Evolutionary conservation across 306 rosid species (phyloP), one percentile per base, ranked within the genome.

Genomic region (Medicago ruthenica): DNA sequence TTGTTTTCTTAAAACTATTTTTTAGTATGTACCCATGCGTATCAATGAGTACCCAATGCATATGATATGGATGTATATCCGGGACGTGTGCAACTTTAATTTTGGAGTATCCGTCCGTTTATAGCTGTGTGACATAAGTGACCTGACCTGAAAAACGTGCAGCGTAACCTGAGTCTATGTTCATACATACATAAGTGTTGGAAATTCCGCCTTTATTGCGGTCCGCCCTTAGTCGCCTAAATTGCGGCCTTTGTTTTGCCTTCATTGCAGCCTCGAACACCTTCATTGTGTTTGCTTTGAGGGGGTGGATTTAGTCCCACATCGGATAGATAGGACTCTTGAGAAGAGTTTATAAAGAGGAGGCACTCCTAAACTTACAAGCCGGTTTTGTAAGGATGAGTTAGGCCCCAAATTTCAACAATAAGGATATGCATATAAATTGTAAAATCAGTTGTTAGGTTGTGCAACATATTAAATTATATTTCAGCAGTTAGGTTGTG

Each of bases 361-460:
- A n/a, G n/a, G n/a, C n/a, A n/a, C n/a, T n/a, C n/a, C n/a, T n/a
- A n/a, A n/a, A n/a, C n/a, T n/a, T n/a, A n/a, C n/a, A n/a, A n/a
- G n/a, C n/a, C n/a, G n/a, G n/a, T n/a, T n/a, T n/a, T n/a, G n/a
- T n/a, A n/a, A n/a, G n/a, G n/a, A n/a, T n/a, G n/a, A n/a, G n/a
- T n/a, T n/a, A n/a, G n/a, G n/a, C n/a, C n/a, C n/a, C n/a, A n/a
- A n/a, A n/a, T n/a, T n/a, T n/a, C n/a, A n/a, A n/a, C n/a, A n/a
- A n/a, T n/a, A 59, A 48, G 37, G 61, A 17, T 13, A 42, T 69
- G 48, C 7, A 31, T 21, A 7, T 45, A 36, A 34, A 31, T 70
- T 69, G 64, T 69, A 60, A 48, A 67, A 78, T 39, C 65, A 48
- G 36, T 61, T 61, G 66, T 60, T 22, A 71, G 20, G 66, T 50